Conservation (phyloP, 2,329 filamentous ascomycete genomes). For the Graphiopsis chlorocephala region DNA sequence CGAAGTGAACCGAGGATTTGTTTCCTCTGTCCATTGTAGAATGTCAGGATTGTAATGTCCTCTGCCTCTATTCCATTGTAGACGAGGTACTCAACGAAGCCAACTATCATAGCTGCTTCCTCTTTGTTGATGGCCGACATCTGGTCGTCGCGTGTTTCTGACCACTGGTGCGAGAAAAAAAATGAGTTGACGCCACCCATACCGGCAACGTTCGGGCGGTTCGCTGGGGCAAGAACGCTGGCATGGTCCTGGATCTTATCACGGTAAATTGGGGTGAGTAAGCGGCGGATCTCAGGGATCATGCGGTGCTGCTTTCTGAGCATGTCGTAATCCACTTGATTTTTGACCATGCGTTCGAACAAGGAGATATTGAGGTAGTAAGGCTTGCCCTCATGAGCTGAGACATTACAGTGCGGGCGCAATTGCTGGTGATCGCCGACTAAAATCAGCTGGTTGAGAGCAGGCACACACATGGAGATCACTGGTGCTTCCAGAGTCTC, state of each 20-base stretch:
- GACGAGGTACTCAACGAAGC: conserved; percentile 69
- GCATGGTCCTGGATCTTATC: conserved; percentile 57
- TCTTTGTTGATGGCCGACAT: conserved; percentile 65
- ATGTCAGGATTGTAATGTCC: conserved; percentile 77
- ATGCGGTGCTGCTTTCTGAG: conserved; percentile 70
- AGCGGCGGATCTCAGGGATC: conserved; percentile 64
- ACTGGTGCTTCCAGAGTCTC: conserved; percentile 69
- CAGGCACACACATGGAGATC: conserved; percentile 58
- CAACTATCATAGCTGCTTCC: conserved; percentile 74
- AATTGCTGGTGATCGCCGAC: conserved; percentile 82
- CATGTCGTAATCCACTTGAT: conserved; percentile 61
- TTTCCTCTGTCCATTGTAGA: conserved; percentile 81
- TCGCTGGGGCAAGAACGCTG: conserved; percentile 46
- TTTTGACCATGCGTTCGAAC: conserved; percentile 73
- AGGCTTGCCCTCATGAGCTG: conserved; percentile 57
- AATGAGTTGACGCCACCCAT: conserved; percentile 61
- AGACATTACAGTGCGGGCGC: conserved; percentile 64
- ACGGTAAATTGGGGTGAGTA: conserved; percentile 62
- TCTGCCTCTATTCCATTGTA: conserved; percentile 59
- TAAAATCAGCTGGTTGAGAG: conserved; percentile 62
- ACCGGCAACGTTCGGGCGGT: conserved; percentile 55
- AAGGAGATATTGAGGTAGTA: conserved; percentile 71
- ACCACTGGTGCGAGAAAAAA: conserved; percentile 65
- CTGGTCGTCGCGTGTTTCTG: conserved; percentile 61
- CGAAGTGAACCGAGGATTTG: conserved; percentile 54